phyloP scores from a whole-genome alignment of 441 rosid species.

The Euphorbia schlechtendalii region DNA sequence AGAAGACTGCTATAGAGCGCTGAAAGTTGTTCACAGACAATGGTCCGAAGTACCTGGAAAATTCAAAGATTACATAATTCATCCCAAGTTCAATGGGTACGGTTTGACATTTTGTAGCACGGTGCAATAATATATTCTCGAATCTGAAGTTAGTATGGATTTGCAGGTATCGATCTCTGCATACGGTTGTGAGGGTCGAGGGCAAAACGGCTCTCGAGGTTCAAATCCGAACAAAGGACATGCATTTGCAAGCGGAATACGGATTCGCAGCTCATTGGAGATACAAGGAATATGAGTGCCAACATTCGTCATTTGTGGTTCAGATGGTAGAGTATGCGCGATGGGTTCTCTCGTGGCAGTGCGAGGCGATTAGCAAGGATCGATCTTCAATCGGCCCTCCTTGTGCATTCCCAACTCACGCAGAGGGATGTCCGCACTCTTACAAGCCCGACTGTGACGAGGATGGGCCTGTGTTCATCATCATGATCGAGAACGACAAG shows the following conservation, averaged over 20 bases:
- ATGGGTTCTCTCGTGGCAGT: slow-evolving; percentile 92
- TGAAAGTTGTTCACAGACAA: slow-evolving; percentile 60
- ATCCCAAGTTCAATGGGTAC: slow-evolving; percentile 88
- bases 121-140: no score
- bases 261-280: slow-evolving; percentile 99
- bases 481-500: slow-evolving; percentile 82
- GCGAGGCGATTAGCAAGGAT: slow-evolving; percentile 75
- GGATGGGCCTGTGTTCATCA: slow-evolving; percentile 72
- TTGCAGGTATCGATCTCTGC: slow-evolving; percentile 81
- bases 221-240: slow-evolving; percentile 86
- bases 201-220: slow-evolving; percentile 79
- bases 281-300: slow-evolving; percentile 82
- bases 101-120: slow-evolving; percentile 6
- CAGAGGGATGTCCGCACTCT: slow-evolving; percentile 63
- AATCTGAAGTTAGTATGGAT: not conserved
- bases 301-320: slow-evolving; percentile 73
- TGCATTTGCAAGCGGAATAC: slow-evolving; percentile 93
- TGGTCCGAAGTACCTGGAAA: slow-evolving; percentile 93
- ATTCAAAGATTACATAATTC: slow-evolving; percentile 71
- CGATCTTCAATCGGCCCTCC: slow-evolving; percentile 47
- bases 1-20: slow-evolving; percentile 73
- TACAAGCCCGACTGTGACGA: slow-evolving; percentile 53
- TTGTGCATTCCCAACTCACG: slow-evolving; percentile 70
- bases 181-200: slow-evolving; percentile 72
- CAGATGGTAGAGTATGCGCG: slow-evolving; percentile 99